These are phyloP conservation scores for Podospora tetraspora DNA, from an alignment of 495 filamentous ascomycete genomes.

Conservation along the genomic window DNA sequence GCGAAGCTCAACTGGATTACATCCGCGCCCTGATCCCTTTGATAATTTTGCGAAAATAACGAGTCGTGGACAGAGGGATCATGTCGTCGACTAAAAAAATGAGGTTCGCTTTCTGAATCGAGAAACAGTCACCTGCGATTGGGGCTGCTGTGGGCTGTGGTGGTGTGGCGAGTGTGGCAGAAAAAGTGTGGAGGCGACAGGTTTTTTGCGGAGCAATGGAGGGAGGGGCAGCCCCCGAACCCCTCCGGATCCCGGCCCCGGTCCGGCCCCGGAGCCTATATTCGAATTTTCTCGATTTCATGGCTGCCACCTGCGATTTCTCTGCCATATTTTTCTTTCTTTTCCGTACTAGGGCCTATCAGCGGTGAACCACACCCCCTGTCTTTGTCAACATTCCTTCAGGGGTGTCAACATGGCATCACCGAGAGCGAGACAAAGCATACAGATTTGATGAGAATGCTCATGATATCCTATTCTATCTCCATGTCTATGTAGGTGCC, in stretches of 20 bases:
- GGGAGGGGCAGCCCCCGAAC: background rate
- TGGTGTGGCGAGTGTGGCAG: background rate
- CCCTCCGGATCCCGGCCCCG: background rate
- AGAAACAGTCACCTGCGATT: background rate
- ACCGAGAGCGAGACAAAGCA: background rate
- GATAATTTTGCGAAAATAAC: background rate
- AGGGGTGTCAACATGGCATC: background rate
- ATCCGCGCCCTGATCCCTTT: background rate
- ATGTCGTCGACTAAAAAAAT: background rate
- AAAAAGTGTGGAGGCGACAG: background rate
- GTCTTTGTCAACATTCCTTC: background rate
- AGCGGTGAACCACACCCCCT: background rate
- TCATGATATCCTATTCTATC: background rate
- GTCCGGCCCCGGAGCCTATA: background rate
- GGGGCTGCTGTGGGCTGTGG: background rate
- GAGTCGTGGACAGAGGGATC: background rate
- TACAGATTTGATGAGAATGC: background rate
- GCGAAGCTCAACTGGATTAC: background rate
- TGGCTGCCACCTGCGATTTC: background rate
- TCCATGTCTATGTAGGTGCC: background rate
- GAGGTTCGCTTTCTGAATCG: background rate
- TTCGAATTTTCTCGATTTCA: background rate
- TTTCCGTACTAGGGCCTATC: background rate
- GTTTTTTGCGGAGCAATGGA: background rate
- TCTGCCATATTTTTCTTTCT: background rate